Percentiles rank a stretch among this genome's conserved stretches.
phyloP scores from a whole-genome alignment of 2,329 filamentous ascomycete genomes.

The Penicillium sp. region DNA sequence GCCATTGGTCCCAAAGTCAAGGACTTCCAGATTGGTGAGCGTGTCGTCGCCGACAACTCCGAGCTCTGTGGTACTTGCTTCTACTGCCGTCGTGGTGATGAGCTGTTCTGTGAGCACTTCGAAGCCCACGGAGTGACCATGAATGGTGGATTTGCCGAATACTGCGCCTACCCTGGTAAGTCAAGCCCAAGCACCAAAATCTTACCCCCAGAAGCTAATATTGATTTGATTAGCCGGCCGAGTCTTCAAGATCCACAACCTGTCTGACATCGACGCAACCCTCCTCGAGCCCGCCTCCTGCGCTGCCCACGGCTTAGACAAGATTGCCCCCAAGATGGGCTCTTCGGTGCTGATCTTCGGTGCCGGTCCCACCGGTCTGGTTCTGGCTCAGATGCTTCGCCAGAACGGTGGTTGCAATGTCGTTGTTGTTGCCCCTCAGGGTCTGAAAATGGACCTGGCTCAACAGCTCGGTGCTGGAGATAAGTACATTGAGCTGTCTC shows the following conservation, averaged over 20 bases:
- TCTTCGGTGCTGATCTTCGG: slow-evolving; percentile 70
- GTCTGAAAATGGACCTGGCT: slow-evolving; percentile 71
- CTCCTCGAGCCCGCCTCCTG: slow-evolving; percentile 71
- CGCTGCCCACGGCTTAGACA: slow-evolving; percentile 69
- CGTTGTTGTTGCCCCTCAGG: slow-evolving; percentile 67
- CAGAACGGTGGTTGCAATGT: slow-evolving; percentile 70
- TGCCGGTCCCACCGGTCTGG: slow-evolving; percentile 67
- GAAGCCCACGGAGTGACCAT: slow-evolving; percentile 60
- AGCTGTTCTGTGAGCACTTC: slow-evolving; percentile 69
- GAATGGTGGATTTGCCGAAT: slow-evolving; percentile 73
- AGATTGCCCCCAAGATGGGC: slow-evolving; percentile 65
- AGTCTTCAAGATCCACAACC: slow-evolving; percentile 68
- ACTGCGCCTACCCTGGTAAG: slow-evolving; percentile 55
- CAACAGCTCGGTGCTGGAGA: slow-evolving; percentile 50
- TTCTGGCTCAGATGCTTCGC: slow-evolving; percentile 63
- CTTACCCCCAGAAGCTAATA: not conserved
- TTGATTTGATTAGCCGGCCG: slow-evolving; percentile 42
- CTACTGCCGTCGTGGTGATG: slow-evolving; percentile 69
- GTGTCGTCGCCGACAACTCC: slow-evolving; percentile 57
- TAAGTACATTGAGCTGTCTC: slow-evolving; percentile 50
- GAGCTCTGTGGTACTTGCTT: slow-evolving; percentile 71
- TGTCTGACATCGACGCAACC: slow-evolving; percentile 68
- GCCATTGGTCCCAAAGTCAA: slow-evolving; percentile 61
- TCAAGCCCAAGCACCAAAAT: not conserved
- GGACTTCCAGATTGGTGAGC: slow-evolving; percentile 61